phyloP scores from a whole-genome alignment of 352 stramenopile genomes.

The Phytophthora brassicae region DNA sequence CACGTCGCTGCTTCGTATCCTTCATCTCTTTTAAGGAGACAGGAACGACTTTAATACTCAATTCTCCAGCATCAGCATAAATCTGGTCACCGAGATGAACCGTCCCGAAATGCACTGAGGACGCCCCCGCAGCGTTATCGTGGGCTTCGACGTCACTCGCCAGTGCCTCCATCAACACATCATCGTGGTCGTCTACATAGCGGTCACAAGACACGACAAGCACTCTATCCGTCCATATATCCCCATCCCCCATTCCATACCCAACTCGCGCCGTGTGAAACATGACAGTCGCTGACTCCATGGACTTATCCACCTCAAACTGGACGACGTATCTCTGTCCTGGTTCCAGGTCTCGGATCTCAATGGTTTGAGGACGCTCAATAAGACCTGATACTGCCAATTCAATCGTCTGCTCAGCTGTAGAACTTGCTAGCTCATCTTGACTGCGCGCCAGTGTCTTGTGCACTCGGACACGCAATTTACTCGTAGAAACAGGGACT shows the following conservation, averaged over 20 bases:
- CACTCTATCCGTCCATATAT: slow-evolving; percentile 22
- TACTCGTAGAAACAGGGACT: slow-evolving; percentile 1
- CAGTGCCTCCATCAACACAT: slow-evolving; percentile 44
- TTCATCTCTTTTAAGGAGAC: slow-evolving; percentile 29
- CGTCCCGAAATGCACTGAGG: slow-evolving; percentile 50
- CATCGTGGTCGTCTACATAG: slow-evolving; percentile 58
- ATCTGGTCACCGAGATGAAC: slow-evolving; percentile 62
- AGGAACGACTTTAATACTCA: slow-evolving; percentile 34
- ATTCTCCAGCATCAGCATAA: slow-evolving; percentile 46
- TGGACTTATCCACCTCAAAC: slow-evolving; percentile 23
- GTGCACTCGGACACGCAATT: slow-evolving; percentile 25
- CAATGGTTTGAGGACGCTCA: slow-evolving; percentile 32
- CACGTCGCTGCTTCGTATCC: slow-evolving; percentile 2
- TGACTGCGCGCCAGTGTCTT: slow-evolving; percentile 6
- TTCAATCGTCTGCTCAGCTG: slow-evolving; percentile 2
- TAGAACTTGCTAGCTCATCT: slow-evolving; percentile 4
- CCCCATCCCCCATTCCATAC: neutral
- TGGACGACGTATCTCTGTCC: slow-evolving; percentile 42
- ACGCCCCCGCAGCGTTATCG: slow-evolving; percentile 23
- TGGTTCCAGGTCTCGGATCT: slow-evolving; percentile 35
- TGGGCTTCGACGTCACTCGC: slow-evolving; percentile 42
- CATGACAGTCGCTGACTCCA: slow-evolving; percentile 23
- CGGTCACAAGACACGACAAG: slow-evolving; percentile 62
- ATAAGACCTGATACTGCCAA: neutral
- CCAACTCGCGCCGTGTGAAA: slow-evolving; percentile 34